Evolutionary conservation across 805 yeast species (phyloP).

Genomic region (Saccharomycopsis sp.): DNA sequence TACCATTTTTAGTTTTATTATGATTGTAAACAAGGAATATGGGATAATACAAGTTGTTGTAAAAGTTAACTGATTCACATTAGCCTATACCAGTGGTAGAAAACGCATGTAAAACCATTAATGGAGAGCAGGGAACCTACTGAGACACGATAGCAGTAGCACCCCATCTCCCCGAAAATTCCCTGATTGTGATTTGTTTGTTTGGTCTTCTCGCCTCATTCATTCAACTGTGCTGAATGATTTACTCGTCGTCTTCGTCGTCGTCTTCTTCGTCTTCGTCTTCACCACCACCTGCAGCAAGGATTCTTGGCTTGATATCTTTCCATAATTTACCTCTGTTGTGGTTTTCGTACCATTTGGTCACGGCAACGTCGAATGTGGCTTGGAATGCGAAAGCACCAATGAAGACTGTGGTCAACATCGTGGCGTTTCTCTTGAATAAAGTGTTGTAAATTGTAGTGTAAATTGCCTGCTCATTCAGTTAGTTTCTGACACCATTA

Average conservation of each 20-base stretch:
- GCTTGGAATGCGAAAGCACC: slow-evolving; percentile 84
- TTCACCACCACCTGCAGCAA: slow-evolving; percentile 48
- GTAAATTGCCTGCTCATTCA: slow-evolving; percentile 3
- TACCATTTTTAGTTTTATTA: no score
- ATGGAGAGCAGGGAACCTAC: no score
- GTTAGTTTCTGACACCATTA: no score
- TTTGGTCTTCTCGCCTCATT: no score
- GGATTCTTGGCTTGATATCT: slow-evolving; percentile 55
- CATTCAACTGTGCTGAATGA: background rate
- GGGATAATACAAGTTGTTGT: no score
- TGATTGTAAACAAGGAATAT: no score
- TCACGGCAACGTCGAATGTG: slow-evolving; percentile 57
- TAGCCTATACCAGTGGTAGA: no score
- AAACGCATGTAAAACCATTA: no score
- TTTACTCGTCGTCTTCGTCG: slow-evolving; percentile 27
- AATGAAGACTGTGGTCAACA: slow-evolving; percentile 73
- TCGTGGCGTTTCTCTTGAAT: slow-evolving; percentile 86
- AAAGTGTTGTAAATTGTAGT: slow-evolving; percentile 29
- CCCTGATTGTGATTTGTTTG: no score
- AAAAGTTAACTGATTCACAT: no score
- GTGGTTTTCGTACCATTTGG: slow-evolving; percentile 65
- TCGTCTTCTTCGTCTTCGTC: slow-evolving; percentile 50
- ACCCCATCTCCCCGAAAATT: no score
- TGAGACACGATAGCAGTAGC: no score
- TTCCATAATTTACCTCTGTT: slow-evolving; percentile 83